These are phyloP conservation scores for Mycena albidolilacea DNA, from an alignment of 768 basidiomycete genomes.

Conservation along the genomic window DNA sequence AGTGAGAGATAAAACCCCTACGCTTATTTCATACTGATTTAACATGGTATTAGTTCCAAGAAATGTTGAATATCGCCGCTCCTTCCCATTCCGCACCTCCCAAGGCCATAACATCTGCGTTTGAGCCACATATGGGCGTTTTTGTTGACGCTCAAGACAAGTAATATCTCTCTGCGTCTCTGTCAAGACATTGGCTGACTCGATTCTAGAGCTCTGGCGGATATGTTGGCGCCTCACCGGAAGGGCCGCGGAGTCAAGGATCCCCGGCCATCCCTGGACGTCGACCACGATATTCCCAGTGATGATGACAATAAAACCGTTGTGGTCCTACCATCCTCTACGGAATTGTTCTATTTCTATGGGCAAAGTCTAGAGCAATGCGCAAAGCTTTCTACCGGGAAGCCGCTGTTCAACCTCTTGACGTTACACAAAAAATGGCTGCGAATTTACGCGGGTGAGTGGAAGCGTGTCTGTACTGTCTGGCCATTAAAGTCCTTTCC, in stretches of 20 bases:
- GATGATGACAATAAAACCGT: constrained; percentile 62
- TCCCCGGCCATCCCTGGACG: constrained; percentile 79
- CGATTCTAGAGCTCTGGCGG: constrained; percentile 78
- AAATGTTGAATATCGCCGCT: constrained; percentile 72
- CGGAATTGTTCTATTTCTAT: constrained; percentile 98
- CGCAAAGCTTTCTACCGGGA: constrained; percentile 88
- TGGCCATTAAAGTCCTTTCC: constrained; percentile 16
- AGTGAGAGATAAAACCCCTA: constrained; percentile 53
- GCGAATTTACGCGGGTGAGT: constrained; percentile 89
- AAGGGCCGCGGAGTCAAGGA: constrained; percentile 55
- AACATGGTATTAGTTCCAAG: constrained; percentile 64
- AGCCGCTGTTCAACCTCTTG: constrained; percentile 86
- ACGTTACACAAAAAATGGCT: constrained; percentile 95
- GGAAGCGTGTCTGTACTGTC: background rate
- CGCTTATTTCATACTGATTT: background rate
- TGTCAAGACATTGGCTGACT: constrained; percentile 6
- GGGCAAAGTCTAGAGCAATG: constrained; percentile 96
- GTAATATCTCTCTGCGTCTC: constrained; percentile 56
- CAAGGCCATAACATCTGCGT: constrained; percentile 89
- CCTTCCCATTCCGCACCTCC: constrained; percentile 64
- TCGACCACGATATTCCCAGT: constrained; percentile 55
- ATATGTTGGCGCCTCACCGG: constrained; percentile 91
- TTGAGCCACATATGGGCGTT: constrained; percentile 92
- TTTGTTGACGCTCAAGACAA: constrained; percentile 98
- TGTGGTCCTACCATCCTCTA: constrained; percentile 92